A percentile compares a stretch with the other conserved stretches of the same genome.
These are phyloP conservation scores for Silene noctiflora DNA, from an alignment of 179 eudicot genomes.

Conservation along the genomic window DNA sequence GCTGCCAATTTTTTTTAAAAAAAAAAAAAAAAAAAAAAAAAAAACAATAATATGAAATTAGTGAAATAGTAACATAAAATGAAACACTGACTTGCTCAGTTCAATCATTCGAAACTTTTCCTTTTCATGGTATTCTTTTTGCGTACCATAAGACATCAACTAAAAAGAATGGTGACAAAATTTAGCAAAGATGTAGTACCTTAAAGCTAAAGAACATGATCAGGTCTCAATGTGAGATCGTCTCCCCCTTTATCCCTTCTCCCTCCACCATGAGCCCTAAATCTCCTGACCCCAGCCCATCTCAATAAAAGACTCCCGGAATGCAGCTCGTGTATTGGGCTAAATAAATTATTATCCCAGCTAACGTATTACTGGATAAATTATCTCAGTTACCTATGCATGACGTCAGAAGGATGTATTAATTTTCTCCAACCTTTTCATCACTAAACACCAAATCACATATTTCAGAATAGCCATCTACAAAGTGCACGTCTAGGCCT, in stretches of 20 bases:
- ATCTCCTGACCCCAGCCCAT: not conserved
- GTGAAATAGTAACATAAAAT: no score
- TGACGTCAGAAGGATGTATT: not conserved
- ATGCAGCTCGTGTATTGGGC: constrained; percentile 3
- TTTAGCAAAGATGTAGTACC: constrained; percentile 1
- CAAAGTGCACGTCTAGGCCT: constrained; percentile 97
- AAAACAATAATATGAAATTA: no score
- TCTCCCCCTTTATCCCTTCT: constrained; percentile 3
- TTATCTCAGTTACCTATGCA: not conserved
- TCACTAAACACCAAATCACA: constrained; percentile 62
- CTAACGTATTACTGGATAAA: not conserved
- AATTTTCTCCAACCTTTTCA: constrained; percentile 24
- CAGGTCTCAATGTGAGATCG: constrained; percentile 8
- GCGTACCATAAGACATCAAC: not conserved
- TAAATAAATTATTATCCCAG: not conserved
- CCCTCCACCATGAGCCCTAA: not conserved
- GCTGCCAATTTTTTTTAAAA: no score
- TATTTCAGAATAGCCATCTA: constrained; percentile 75
- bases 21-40: no score
- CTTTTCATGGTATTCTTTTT: not conserved
- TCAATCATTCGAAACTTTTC: not conserved
- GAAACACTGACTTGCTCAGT: not conserved
- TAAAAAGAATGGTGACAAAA: constrained; percentile 10
- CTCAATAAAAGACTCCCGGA: not conserved
- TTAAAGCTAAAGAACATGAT: constrained; percentile 9